Base-by-base conservation (phyloP, 306 rosid species). In the Acacia acuminata region DNA sequence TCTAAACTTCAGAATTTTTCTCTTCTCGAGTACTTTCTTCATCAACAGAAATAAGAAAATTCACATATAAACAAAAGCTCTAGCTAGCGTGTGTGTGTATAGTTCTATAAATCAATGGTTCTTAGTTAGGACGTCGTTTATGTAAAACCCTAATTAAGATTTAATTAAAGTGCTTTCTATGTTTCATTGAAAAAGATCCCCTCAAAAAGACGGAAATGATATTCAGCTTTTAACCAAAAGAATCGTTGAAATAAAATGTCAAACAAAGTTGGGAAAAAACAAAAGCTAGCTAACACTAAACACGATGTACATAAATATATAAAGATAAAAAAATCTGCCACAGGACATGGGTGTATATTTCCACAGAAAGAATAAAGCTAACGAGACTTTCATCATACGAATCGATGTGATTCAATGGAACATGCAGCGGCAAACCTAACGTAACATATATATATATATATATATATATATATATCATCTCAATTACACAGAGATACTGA, bases 341-440 rank as follows among this genome's bases (percentile, higher is more conserved):
- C 38, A 71, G 27, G 47, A 75, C 27, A 8, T 43, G 20, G 72
- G 24, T 53, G 51, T 32, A 2, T 24, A 47, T 77, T 77, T 82
- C 74, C 44, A 3, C 17, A 10, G 43, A 60, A 25, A 83, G 81
- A 77, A 82, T 82, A 82, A 82, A 82, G 85, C 58, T 40, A 56
- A 17, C 5, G 14, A 42, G 36, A 45, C 78, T 82, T 77, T 82
- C 67, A 34, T 71, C 69, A 76, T 69, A 77, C 78, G 34, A 56
- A 45, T 77, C 63, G 58, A 32, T 43, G 9, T 38, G 69, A 76
- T 70, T 51, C 47, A 77, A 50, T 70, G 82, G 74, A 68, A 17
- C 73, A 82, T 71, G 82, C 68, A n/a, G 38, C 34, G 68, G 45
- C 73, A 71, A 60, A 60, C 61, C 76, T 65, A 30, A 56, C 77